Evolutionary conservation across 345 rosid species (phyloP).

Genomic region (Eucalyptus pauciflora): DNA sequence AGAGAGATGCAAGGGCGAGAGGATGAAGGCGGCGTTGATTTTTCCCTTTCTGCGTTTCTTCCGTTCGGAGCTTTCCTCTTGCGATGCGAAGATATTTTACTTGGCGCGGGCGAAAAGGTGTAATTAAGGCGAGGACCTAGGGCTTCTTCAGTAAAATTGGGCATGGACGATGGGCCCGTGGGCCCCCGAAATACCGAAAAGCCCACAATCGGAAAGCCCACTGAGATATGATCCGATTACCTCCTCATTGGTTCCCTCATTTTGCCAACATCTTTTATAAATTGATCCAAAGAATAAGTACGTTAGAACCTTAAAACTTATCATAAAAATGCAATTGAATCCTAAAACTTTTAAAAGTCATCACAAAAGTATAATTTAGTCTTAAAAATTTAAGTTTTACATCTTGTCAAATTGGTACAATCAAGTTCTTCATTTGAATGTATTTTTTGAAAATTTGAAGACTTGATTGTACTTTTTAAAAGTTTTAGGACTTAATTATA

Average conservation of each 20-base stretch:
- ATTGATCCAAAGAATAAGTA: too few species aligned
- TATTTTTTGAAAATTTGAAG: accelerated
- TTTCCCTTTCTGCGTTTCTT: neutral
- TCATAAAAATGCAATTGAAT: accelerated
- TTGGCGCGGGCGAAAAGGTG: neutral
- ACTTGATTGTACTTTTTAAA: too few species aligned
- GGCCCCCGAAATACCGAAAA: neutral
- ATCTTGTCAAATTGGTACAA: too few species aligned
- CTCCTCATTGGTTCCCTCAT: neutral
- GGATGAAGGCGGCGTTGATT: neutral
- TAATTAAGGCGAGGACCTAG: accelerated
- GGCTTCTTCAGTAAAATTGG: neutral
- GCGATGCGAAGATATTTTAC: neutral
- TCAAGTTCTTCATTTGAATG: accelerated
- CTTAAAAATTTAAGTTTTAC: too few species aligned
- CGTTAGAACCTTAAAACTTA: too few species aligned
- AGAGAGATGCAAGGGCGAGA: neutral
- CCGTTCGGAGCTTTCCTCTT: neutral
- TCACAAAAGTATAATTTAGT: too few species aligned
- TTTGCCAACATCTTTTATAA: neutral
- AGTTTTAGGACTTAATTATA: accelerated
- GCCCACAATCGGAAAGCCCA: neutral
- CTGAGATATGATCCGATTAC: neutral
- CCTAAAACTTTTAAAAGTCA: too few species aligned
- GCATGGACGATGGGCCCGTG: neutral